These are phyloP conservation scores for Coemansia sp. DNA, from an alignment of 192 early-diverging fungal species.

Conservation along the genomic window DNA sequence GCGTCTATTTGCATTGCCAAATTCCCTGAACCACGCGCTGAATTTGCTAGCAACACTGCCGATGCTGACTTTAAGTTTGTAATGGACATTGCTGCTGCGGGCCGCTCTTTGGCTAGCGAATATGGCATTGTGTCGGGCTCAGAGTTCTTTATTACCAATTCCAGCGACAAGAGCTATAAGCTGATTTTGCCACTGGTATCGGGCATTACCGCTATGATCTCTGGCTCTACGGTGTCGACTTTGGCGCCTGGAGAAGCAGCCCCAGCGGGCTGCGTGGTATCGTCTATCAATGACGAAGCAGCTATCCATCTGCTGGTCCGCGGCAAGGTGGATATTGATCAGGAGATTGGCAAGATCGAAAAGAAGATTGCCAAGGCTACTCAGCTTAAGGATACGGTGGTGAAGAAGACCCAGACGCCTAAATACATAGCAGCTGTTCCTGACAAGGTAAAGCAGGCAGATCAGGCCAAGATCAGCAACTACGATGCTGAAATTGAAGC, in stretches of 20 bases:
- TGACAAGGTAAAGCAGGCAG: conserved; percentile 67
- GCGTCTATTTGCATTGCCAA: conserved; percentile 70
- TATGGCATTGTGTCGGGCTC: conserved; percentile 64
- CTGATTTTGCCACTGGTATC: conserved; percentile 60
- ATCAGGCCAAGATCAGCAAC: conserved; percentile 67
- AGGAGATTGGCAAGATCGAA: conserved; percentile 78
- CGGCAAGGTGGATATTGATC: conserved; percentile 76
- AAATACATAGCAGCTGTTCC: conserved; percentile 74
- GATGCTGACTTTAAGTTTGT: conserved; percentile 79
- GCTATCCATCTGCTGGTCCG: conserved; percentile 76
- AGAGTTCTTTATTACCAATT: conserved; percentile 61
- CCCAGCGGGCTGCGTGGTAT: conserved; percentile 79
- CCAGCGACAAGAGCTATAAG: conserved; percentile 37
- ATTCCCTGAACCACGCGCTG: conserved; percentile 40
- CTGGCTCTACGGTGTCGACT: conserved; percentile 69
- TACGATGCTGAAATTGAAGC: conserved; percentile 76
- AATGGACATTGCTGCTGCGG: conserved; percentile 70
- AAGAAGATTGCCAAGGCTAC: conserved; percentile 67
- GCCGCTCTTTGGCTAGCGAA: conserved; percentile 73
- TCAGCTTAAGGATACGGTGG: conserved; percentile 59
- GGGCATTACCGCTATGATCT: conserved; percentile 70
- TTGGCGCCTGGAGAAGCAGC: conserved; percentile 54
- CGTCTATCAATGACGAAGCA: conserved; percentile 66
- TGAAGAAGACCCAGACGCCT: conserved; percentile 62
- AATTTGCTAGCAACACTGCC: conserved; percentile 62